phyloP scores from a whole-genome alignment of 1,284 basidiomycete species.

The Moesziomyces sp. region DNA sequence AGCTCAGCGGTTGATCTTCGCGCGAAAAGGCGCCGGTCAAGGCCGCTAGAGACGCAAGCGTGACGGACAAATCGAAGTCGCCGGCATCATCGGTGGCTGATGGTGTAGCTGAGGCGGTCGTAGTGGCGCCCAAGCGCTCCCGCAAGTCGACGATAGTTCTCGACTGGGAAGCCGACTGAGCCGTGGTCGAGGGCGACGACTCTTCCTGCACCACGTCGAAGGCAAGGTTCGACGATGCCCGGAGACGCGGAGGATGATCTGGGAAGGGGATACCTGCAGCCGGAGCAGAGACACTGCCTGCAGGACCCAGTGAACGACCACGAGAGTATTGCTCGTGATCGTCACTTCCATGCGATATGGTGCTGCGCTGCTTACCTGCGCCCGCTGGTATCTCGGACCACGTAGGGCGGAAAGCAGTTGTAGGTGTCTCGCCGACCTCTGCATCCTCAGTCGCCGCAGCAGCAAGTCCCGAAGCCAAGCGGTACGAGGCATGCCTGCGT shows the following conservation, averaged over 20 bases:
- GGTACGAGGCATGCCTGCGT: constrained; percentile 21
- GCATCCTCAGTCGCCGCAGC: constrained; percentile 6
- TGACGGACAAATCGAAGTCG: constrained; percentile 15
- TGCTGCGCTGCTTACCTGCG: constrained; percentile 20
- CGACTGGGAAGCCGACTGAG: constrained; percentile 27
- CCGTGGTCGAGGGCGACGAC: constrained; percentile 38
- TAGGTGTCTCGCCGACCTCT: not conserved
- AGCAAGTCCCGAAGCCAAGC: constrained; percentile 19
- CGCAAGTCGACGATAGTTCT: constrained; percentile 35
- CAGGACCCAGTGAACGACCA: constrained; percentile 37
- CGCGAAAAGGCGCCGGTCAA: constrained; percentile 16
- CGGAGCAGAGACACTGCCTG: constrained; percentile 17
- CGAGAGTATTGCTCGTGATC: constrained; percentile 42
- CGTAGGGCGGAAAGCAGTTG: constrained; percentile 12
- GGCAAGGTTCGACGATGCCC: constrained; percentile 46
- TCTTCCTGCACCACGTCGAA: constrained; percentile 48
- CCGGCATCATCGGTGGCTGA: not conserved
- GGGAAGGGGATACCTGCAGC: constrained; percentile 31
- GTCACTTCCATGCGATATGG: constrained; percentile 41
- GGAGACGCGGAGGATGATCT: constrained; percentile 20
- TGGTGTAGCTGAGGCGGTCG: not conserved
- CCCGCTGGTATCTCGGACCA: constrained; percentile 32
- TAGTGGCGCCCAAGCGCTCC: not conserved
- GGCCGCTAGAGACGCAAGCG: constrained; percentile 3
- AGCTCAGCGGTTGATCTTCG: constrained; percentile 5